phyloP scores from a whole-genome alignment of 1,284 basidiomycete species.

The Melanopsichium pennsylvanicum region DNA sequence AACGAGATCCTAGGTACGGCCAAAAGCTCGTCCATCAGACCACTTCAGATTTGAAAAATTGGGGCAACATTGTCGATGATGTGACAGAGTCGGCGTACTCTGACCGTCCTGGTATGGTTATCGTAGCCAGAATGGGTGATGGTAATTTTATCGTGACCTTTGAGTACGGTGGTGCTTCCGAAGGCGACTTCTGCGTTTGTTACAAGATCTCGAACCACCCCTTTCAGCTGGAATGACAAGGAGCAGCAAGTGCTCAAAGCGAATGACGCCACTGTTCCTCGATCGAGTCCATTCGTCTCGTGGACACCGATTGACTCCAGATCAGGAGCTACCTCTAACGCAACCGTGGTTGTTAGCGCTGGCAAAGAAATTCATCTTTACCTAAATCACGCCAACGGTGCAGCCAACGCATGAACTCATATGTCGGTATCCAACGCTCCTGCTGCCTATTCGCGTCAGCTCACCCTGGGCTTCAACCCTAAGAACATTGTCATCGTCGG shows the following conservation, averaged over 20 bases:
- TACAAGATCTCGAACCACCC: conserved; percentile 39
- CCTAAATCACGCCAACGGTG: conserved; percentile 26
- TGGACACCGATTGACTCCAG: conserved; percentile 62
- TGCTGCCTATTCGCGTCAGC: conserved; percentile 25
- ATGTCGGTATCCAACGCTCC: conserved; percentile 17
- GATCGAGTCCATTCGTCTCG: conserved; percentile 59
- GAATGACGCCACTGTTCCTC: conserved; percentile 57
- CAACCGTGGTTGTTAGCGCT: conserved; percentile 65
- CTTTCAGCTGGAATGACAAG: conserved; percentile 27
- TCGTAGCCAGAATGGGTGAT: conserved; percentile 62
- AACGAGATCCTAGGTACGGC: conserved; percentile 65
- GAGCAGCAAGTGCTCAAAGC: conserved; percentile 31
- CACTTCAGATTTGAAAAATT: conserved; percentile 61
- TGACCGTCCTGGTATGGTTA: conserved; percentile 66
- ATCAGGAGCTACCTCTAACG: conserved; percentile 40
- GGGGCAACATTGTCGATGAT: conserved; percentile 64
- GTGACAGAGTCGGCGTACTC: conserved; percentile 59
- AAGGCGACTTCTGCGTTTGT: conserved; percentile 25
- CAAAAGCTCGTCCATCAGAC: conserved; percentile 66
- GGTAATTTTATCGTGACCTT: conserved; percentile 66
- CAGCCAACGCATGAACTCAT: conserved; percentile 17
- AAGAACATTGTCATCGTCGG: conserved; percentile 35
- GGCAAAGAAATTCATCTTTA: conserved; percentile 25
- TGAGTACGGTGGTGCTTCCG: conserved; percentile 62
- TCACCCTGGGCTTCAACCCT: conserved; percentile 29